Conservation (phyloP, 2,329 filamentous ascomycete species). For the Stagonosporopsis tanaceti region DNA sequence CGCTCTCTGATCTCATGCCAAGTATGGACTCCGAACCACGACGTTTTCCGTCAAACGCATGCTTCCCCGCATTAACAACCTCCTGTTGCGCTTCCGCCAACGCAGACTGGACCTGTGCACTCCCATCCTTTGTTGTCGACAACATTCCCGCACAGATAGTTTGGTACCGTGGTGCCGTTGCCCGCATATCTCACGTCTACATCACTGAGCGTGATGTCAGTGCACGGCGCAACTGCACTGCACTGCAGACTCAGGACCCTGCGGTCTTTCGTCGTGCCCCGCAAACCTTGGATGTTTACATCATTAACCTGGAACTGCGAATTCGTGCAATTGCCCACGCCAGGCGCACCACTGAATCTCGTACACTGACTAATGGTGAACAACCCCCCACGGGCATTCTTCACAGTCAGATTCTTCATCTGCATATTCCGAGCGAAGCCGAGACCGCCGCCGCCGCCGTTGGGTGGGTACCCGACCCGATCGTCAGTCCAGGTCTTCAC, state of each 20-base stretch:
- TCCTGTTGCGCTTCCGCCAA: constrained; percentile 30
- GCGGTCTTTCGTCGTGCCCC: constrained; percentile 37
- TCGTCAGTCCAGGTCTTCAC: constrained; percentile 68
- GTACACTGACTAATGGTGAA: constrained; percentile 54
- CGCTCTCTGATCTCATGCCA: constrained; percentile 2
- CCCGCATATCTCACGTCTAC: constrained; percentile 25
- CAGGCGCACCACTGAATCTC: constrained; percentile 42
- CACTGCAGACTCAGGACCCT: constrained; percentile 37
- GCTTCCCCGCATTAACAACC: constrained; percentile 24
- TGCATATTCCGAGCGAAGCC: constrained; percentile 54
- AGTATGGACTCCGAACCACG: neutral
- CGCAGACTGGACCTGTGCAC: constrained; percentile 32
- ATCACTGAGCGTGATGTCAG: constrained; percentile 25
- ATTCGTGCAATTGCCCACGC: constrained; percentile 50
- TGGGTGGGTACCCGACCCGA: constrained; percentile 61
- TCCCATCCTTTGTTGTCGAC: constrained; percentile 26
- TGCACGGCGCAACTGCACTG: constrained; percentile 38
- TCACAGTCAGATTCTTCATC: constrained; percentile 45
- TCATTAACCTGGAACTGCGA: constrained; percentile 52
- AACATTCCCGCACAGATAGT: constrained; percentile 34
- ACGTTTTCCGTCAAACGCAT: constrained; percentile 4
- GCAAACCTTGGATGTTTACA: constrained; percentile 39
- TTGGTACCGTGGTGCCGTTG: constrained; percentile 22
- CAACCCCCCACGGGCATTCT: constrained; percentile 38
- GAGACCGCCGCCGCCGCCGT: constrained; percentile 65